Conservation (phyloP, 192 early-diverging fungal species). For the Coemansia sp. region DNA sequence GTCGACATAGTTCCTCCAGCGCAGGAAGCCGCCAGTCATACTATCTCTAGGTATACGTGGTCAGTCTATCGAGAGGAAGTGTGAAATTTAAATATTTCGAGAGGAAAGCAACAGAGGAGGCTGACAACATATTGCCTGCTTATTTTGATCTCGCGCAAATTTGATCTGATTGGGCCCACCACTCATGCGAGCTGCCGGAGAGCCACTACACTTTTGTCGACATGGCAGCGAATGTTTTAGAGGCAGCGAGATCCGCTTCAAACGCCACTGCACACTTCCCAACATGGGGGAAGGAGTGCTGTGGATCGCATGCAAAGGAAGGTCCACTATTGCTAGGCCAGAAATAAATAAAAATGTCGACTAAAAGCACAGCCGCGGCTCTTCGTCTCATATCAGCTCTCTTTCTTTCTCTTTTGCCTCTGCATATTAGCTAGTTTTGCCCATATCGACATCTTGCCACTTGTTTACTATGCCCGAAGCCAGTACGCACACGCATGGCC, state of each 20-base stretch:
- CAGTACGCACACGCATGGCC: constrained; percentile 16
- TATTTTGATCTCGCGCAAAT: neutral
- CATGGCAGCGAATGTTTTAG: neutral
- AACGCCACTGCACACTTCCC: constrained; percentile 7
- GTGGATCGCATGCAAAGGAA: constrained; percentile 1
- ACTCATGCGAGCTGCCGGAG: neutral
- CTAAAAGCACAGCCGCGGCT: neutral
- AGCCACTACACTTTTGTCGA: neutral
- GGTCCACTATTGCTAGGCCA: neutral
- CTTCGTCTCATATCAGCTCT: neutral
- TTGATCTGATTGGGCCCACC: neutral
- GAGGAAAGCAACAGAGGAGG: neutral
- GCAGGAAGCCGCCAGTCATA: constrained; percentile 52
- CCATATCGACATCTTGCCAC: neutral
- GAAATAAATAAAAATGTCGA: neutral
- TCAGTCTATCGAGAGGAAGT: neutral
- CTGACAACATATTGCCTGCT: neutral
- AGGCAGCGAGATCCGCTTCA: constrained; percentile 7
- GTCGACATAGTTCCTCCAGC: constrained; percentile 56
- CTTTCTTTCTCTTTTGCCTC: constrained; percentile 1
- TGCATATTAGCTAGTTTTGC: constrained; percentile 2
- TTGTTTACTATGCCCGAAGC: constrained; percentile 21
- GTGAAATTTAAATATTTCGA: neutral
- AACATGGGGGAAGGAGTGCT: constrained; percentile 3
- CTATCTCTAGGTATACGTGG: neutral